phyloP scores from a whole-genome alignment of 2,329 filamentous ascomycete species.

The Phaeosphaeria sp. region DNA sequence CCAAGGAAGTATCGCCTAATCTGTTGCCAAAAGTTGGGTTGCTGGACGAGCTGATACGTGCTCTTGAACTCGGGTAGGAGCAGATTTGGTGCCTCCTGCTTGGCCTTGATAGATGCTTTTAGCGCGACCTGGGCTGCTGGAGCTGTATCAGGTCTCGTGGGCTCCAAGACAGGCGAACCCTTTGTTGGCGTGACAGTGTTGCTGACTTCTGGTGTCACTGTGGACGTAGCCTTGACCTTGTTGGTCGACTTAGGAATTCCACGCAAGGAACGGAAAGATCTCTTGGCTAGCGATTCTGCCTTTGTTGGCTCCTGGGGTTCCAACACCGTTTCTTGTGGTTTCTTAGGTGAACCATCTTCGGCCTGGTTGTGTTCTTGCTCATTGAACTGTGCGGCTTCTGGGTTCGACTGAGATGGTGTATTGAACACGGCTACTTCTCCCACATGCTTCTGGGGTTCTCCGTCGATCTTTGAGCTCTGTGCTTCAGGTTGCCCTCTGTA shows the following conservation, averaged over 20 bases:
- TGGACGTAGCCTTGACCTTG: slow-evolving; percentile 21
- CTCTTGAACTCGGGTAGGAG: slow-evolving; percentile 72
- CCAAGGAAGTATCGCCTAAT: slow-evolving; percentile 50
- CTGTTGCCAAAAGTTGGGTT: slow-evolving; percentile 55
- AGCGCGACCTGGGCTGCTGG: slow-evolving; percentile 34
- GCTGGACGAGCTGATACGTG: slow-evolving; percentile 64
- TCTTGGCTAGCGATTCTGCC: slow-evolving; percentile 31
- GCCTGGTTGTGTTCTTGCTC: slow-evolving; percentile 45
- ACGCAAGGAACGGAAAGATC: slow-evolving; percentile 40
- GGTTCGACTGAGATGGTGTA: slow-evolving; percentile 58
- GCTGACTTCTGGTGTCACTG: slow-evolving; percentile 36
- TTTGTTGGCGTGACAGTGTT: slow-evolving; percentile 47
- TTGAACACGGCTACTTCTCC: slow-evolving; percentile 59
- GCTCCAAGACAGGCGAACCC: slow-evolving; percentile 34
- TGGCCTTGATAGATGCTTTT: slow-evolving; percentile 30
- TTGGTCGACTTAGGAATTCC: slow-evolving; percentile 38
- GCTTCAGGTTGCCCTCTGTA: slow-evolving; percentile 64
- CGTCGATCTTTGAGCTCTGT: slow-evolving; percentile 62
- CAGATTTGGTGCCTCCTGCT: slow-evolving; percentile 63
- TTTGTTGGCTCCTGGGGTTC: slow-evolving; percentile 19
- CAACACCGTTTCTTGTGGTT: slow-evolving; percentile 21
- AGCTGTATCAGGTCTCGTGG: slow-evolving; percentile 33
- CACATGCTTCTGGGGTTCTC: slow-evolving; percentile 64
- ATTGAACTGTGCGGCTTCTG: slow-evolving; percentile 60
- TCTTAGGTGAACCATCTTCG: slow-evolving; percentile 26